Percentiles rank a stretch among this genome's conserved stretches.
These are phyloP conservation scores for Macrophomina phaseolina DNA, from an alignment of 2,329 filamentous ascomycete genomes.

Conservation along the genomic window DNA sequence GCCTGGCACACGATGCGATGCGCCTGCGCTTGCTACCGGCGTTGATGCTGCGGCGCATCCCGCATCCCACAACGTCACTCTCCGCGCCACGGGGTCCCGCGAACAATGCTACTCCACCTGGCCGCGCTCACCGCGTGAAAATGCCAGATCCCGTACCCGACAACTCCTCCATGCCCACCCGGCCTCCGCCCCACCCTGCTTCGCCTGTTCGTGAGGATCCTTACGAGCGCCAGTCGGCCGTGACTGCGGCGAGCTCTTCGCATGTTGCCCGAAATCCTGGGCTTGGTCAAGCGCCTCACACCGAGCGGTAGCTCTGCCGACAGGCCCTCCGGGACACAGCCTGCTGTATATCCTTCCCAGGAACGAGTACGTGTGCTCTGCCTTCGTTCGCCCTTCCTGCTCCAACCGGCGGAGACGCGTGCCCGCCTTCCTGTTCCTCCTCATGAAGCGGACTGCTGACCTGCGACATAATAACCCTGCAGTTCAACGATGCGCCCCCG, in stretches of 20 bases:
- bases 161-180: neutral
- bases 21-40: neutral
- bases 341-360: neutral
- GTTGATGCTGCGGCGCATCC: constrained; percentile 15
- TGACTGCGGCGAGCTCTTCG: constrained; percentile 11
- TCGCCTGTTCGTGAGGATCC: neutral
- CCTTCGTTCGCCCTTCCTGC: neutral
- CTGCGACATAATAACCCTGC: neutral
- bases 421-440: constrained; percentile 1
- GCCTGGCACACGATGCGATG: constrained; percentile 9
- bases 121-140: constrained; percentile 13
- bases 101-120: constrained; percentile 19
- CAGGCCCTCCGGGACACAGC: neutral
- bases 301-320: neutral
- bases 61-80: constrained; percentile 17
- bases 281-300: neutral
- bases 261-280: neutral
- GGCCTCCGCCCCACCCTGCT: neutral
- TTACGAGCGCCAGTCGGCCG: constrained; percentile 2
- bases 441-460: constrained; percentile 5
- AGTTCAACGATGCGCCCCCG: constrained; percentile 16
- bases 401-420: neutral
- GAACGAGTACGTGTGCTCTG: neutral
- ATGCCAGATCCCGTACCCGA: neutral
- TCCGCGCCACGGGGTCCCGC: constrained; percentile 7